These are phyloP conservation scores for Phytopythium aichiense DNA, from an alignment of 352 stramenopile species.

Conservation along the genomic window DNA sequence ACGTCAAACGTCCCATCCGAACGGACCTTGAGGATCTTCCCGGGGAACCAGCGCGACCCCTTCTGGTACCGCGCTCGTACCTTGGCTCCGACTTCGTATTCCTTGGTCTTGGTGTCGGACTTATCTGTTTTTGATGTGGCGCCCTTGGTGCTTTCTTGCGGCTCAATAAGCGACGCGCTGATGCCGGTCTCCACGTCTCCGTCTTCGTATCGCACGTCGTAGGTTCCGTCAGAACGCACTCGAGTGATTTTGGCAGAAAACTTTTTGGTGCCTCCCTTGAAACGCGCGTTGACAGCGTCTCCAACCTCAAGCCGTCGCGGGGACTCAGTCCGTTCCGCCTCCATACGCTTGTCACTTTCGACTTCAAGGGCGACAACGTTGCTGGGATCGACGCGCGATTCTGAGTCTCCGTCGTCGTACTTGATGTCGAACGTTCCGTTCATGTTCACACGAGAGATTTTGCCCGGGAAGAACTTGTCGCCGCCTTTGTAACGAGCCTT, in stretches of 20 bases:
- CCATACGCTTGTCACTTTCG: neutral
- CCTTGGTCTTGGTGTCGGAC: conserved; percentile 6
- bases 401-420: conserved; percentile 50
- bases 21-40: conserved; percentile 36
- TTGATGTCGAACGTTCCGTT: conserved; percentile 66
- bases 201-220: conserved; percentile 34
- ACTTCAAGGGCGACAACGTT: conserved; percentile 7
- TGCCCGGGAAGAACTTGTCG: conserved; percentile 33
- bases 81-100: conserved; percentile 26
- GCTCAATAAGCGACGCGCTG: conserved; percentile 6
- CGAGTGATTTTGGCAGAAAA: conserved; percentile 21
- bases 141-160: neutral
- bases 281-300: conserved; percentile 20
- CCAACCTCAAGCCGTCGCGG: conserved; percentile 9
- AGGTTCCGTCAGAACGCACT: conserved; percentile 28
- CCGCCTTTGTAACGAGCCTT: conserved; percentile 36
- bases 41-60: conserved; percentile 29
- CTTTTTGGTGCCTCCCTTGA: conserved; percentile 9
- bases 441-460: conserved; percentile 31
- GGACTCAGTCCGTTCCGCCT: neutral
- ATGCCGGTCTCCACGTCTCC: conserved; percentile 29
- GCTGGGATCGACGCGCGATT: conserved; percentile 22
- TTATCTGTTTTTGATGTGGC: neutral
- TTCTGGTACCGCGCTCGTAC: conserved; percentile 37
- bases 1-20: conserved; percentile 64